These are phyloP conservation scores for Brassica incana DNA, from an alignment of 345 rosid genomes.

Conservation along the genomic window DNA sequence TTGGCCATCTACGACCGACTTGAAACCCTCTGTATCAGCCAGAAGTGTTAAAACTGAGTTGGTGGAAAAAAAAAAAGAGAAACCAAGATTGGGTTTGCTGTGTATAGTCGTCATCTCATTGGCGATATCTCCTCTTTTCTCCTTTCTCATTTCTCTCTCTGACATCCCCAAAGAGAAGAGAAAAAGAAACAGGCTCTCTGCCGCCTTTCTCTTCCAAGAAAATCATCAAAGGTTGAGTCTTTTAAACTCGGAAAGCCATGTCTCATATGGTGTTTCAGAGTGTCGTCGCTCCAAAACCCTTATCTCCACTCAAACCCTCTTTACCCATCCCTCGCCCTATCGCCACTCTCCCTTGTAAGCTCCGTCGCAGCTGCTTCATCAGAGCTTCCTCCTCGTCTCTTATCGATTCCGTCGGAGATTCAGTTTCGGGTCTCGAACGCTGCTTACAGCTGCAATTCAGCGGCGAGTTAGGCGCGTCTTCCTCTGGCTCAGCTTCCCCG, in stretches of 20 bases:
- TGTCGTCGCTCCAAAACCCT: constrained; percentile 44
- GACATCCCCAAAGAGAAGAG: constrained; percentile 26
- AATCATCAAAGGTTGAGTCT: constrained; percentile 19
- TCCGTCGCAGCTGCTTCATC: constrained; percentile 43
- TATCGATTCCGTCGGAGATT: constrained; percentile 51
- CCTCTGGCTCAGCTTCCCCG: constrained; percentile 29
- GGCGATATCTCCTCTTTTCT: constrained; percentile 41
- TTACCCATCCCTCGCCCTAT: constrained; percentile 42
- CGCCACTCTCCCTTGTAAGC: constrained; percentile 41
- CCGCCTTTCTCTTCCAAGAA: constrained; percentile 18
- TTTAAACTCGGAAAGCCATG: constrained; percentile 25
- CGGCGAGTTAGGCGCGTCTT: constrained; percentile 32
- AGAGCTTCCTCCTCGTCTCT: constrained; percentile 42
- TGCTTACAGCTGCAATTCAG: constrained; percentile 50
- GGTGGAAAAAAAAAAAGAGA: neutral
- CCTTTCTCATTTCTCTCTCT: constrained; percentile 28
- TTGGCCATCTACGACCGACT: constrained; percentile 7
- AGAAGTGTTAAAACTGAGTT: constrained; percentile 17
- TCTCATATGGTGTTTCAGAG: constrained; percentile 53
- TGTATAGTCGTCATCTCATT: constrained; percentile 25
- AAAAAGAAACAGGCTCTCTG: constrained; percentile 12
- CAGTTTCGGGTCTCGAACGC: constrained; percentile 56
- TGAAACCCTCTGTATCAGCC: neutral
- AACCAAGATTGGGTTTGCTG: constrained; percentile 41
- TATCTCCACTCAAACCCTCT: constrained; percentile 39